Base-by-base conservation (phyloP, 2,329 filamentous ascomycete genomes). In the Bimuria novae-zelandiae region DNA sequence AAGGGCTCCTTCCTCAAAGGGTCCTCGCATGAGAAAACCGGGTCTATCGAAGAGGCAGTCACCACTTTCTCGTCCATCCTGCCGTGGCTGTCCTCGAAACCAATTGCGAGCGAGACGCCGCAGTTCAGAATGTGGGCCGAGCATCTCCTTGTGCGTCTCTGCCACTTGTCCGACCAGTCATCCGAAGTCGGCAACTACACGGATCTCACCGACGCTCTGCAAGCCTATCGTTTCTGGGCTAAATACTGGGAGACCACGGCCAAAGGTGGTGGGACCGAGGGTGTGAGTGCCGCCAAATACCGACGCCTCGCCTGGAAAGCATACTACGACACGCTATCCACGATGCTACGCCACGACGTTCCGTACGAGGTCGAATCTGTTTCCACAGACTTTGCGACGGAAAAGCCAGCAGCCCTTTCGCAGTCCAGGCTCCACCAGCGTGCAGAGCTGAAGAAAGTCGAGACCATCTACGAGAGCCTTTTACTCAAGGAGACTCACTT, bases 61-160 rank as follows among this genome's bases (percentile, higher is more conserved):
- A 77, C 79, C 33, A 83, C 87, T 1, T 91, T 90, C 62, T 81
- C 84, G 61, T 82, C 86, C 1, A 82, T 88, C 3, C 71, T 91
- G 39, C 81, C 85, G 7, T 86, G 86, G 63, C 77, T 93, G 23
- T 77, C 81, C 17, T 78, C 77, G 29, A 78, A 77, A 25, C 78
- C 84, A 33, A 81, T 82, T 30, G 82, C 82, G 57, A 52, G 61
- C 22, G 67, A 69, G 37, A 65, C 70, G 5, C 43, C 60, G 4
- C 88, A 94, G 71, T 81, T 91, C 57, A 81, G 85, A 12, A 85
- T 88, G 69, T 95, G 91, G 90, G 84, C 87, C 1, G 90, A 95
- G 71, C 81, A 89, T 35, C 84, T 90, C 56, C 76, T 95, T 39
- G 90, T 88, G 2, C 88, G 90, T 55, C 85, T 86, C 56, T 92